Conservation (phyloP, 768 basidiomycete genomes). For the Tephrocybe sp. region DNA sequence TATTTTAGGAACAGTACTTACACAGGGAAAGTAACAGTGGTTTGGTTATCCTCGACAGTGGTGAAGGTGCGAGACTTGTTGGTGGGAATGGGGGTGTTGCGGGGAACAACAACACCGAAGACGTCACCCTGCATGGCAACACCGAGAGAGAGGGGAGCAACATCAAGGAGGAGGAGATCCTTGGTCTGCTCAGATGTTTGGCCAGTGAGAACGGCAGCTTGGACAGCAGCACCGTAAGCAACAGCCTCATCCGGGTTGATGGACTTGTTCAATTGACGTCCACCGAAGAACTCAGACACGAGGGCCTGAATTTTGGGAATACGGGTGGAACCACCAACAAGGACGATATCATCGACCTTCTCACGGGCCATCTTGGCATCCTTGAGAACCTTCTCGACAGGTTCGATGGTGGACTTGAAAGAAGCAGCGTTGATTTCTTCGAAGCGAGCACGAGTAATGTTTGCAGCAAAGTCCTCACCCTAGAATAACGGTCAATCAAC, state of each 20-base stretch:
- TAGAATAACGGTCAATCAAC: conserved; percentile 24
- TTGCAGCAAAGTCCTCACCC: conserved; percentile 98
- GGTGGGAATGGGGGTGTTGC: conserved; percentile 99
- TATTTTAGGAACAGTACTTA: conserved; percentile 31
- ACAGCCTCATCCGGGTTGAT: conserved; percentile 99
- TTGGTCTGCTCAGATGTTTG: conserved; percentile 99
- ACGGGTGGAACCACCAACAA: conserved; percentile 99
- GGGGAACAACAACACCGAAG: conserved; percentile 98
- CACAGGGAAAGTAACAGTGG: conserved; percentile 99
- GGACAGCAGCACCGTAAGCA: conserved; percentile 99
- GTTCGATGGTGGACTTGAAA: conserved; percentile 98
- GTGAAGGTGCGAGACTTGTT: conserved; percentile 99
- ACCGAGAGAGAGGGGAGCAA: conserved; percentile 97
- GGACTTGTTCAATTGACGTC: conserved; percentile 98
- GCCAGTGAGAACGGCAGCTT: conserved; percentile 97
- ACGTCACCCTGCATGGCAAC: conserved; percentile 99
- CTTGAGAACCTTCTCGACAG: conserved; percentile 98
- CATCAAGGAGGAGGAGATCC: conserved; percentile 97
- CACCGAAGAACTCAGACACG: conserved; percentile 98
- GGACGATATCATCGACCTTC: conserved; percentile 98
- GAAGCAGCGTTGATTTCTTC: conserved; percentile 96
- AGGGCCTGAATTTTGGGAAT: conserved; percentile 99
- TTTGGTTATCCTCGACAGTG: conserved; percentile 99
- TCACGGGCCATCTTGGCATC: conserved; percentile 97
- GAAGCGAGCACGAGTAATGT: conserved; percentile 99